Base-by-base conservation (phyloP, 768 basidiomycete genomes). In the Psilocybe tampanensis region DNA sequence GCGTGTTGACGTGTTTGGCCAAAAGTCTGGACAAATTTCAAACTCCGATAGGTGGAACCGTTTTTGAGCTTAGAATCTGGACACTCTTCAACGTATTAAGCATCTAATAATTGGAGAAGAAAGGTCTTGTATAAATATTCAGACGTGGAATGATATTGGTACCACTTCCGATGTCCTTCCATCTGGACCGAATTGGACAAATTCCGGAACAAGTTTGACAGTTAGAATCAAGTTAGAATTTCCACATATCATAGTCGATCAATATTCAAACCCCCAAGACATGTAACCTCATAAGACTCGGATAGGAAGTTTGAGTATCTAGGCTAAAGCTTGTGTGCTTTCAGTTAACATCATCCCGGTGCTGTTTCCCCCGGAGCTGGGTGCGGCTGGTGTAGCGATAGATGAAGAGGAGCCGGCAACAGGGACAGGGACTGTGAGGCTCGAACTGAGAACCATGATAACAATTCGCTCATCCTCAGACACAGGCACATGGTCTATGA, bases 391-490 rank as follows among this genome's bases (percentile, higher is more conserved):
- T 13, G 36, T 39, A n/a, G 12, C 15, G 64, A 63, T 12, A 55
- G 45, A 48, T 60, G 64, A 24, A 61, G 29, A 29, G 5, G 29
- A 29, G 29, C 4, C 29, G 29, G 9, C 4, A n/a, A n/a, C n/a
- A n/a, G n/a, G n/a, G n/a, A n/a, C 5, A 29, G 9, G 29, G 39
- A 44, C 61, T 58, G 34, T 26, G 9, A 73, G 64, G 8, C 63
- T 32, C 15, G 72, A 73, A 42, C 63, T 73, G 11, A 78, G 66
- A 8, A 76, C 64, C 64, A 79, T 80, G 43, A 81, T 75, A 19
- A 69, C 70, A 42, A 80, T 71, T 39, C 71, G 70, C 1, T 79
- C 76, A 18, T 74, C 70, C 45, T 73, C 67, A 3, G 75, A 73
- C 3, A 71, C 62, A 0, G 75, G 76, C 19, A 75, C 64, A 21